Evolutionary conservation across 225 moss, liverwort and hornwort species (phyloP).

Genomic region (Sphagnum tenellum): DNA sequence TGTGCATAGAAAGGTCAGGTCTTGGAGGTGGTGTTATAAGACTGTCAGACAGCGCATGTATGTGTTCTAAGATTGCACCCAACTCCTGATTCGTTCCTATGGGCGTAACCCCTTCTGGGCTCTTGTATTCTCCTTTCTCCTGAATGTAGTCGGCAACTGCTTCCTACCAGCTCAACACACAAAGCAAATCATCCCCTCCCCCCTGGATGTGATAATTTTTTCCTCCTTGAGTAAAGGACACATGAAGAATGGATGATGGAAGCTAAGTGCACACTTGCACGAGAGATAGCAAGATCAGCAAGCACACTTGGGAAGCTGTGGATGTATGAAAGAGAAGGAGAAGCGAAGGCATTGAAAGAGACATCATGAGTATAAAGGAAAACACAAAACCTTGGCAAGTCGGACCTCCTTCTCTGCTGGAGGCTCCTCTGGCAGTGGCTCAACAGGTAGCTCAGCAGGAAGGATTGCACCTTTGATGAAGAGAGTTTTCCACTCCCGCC

Average conservation of each 20-base stretch:
- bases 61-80: slow-evolving; percentile 41
- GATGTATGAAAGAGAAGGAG: background rate
- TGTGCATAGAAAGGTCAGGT: slow-evolving; percentile 48
- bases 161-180: slow-evolving; percentile 17
- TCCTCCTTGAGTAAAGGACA: too few species aligned
- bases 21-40: slow-evolving; percentile 26
- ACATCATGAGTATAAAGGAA: background rate
- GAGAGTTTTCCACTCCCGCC: slow-evolving; percentile 63
- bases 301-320: background rate
- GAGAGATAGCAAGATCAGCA: too few species aligned
- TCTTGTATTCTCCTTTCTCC: slow-evolving; percentile 46
- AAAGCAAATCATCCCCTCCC: too few species aligned
- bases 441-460: slow-evolving; percentile 22
- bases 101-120: slow-evolving; percentile 25
- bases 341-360: too few species aligned
- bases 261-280: too few species aligned
- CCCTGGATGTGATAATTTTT: too few species aligned
- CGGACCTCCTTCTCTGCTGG: slow-evolving; percentile 27
- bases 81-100: slow-evolving; percentile 76
- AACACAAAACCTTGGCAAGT: slow-evolving; percentile 48
- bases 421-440: slow-evolving; percentile 27
- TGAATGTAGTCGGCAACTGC: slow-evolving; percentile 47
- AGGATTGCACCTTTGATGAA: slow-evolving; percentile 68
- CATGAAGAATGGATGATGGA: too few species aligned
- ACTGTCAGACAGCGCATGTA: slow-evolving; percentile 28